These are phyloP conservation scores for Fusarium acutatum DNA, from an alignment of 2,329 filamentous ascomycete genomes.

Conservation along the genomic window DNA sequence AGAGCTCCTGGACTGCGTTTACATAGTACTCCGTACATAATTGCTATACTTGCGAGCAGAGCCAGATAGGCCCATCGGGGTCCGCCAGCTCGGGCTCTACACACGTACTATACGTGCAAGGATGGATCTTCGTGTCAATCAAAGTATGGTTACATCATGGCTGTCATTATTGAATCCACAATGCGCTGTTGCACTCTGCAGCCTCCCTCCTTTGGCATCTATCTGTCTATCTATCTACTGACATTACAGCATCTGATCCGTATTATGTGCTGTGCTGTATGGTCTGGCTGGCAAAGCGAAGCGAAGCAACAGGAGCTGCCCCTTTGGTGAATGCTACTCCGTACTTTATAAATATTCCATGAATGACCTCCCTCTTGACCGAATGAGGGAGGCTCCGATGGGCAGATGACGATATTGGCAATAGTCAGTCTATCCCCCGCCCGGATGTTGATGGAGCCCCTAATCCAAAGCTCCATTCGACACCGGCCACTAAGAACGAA, in stretches of 20 bases:
- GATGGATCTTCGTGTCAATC: background rate
- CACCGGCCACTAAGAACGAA: conserved; percentile 40
- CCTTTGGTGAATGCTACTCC: background rate
- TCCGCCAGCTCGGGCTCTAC: background rate
- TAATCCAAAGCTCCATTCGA: conserved; percentile 21
- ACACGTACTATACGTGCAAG: background rate
- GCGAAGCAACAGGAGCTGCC: background rate
- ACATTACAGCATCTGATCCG: background rate
- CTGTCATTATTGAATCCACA: background rate
- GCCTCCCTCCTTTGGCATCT: background rate
- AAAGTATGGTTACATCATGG: background rate
- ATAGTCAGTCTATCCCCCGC: conserved; percentile 37
- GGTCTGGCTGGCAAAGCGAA: background rate
- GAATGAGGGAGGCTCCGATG: conserved; percentile 18
- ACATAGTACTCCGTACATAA: background rate
- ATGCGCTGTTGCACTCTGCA: background rate
- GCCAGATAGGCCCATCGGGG: background rate
- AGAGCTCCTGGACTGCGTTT: background rate
- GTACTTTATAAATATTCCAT: background rate
- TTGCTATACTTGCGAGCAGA: background rate
- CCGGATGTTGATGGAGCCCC: conserved; percentile 35
- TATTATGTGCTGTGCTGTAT: background rate
- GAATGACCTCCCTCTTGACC: background rate
- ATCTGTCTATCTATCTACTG: background rate
- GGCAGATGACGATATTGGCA: conserved; percentile 36